Evolutionary conservation across 257 asterid species (phyloP), one percentile per base, ranked within the genome.

Genomic region (Coffea canephora): DNA sequence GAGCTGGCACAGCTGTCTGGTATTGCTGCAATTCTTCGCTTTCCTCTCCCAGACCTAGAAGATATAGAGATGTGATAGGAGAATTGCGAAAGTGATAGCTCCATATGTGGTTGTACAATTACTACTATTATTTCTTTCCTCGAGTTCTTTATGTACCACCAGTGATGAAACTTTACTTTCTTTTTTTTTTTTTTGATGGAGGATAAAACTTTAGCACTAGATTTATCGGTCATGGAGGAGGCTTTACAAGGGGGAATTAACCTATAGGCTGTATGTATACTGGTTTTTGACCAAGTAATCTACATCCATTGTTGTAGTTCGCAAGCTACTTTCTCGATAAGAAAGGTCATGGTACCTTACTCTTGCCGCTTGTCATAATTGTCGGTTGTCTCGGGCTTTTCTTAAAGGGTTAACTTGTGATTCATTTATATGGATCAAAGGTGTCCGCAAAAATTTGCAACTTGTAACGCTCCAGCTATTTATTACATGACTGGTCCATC

Each of bases 11-110:
- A 91, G 90, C 87, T 92, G 78, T 92, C 97, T 1, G 99, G 98
- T 36, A 79, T 95, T 70, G 98, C 98, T 62, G 99, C 99, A 15
- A 92, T 92, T 69, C 97, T 95, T 77, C 97, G 98, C 11, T 95
- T 95, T 87, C 99, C 99, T 23, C 84, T 95, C 76, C 99, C 98
- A 1, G 98, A 95, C 5, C 87, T 95, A 79, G 99, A 95, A 31
- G 99, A 95, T 79, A 91, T 92, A 55, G 99, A 96, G 85, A 96
- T 96, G 98, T 96, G 84, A 86, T 41, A 1, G 54, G 48, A 55
- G 65, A 74, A 31, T 55, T 1, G 19, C 25, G 25, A 65, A 46
- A 62, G 45, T 25, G 41, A 21, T 69, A 55, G 31, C 21, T 36
- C 45, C 2, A 70, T 71, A 13, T 70, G 21, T 78, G 46, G 61